Conservation (phyloP, 495 filamentous ascomycete species). For the Lophiotrema nucula region DNA sequence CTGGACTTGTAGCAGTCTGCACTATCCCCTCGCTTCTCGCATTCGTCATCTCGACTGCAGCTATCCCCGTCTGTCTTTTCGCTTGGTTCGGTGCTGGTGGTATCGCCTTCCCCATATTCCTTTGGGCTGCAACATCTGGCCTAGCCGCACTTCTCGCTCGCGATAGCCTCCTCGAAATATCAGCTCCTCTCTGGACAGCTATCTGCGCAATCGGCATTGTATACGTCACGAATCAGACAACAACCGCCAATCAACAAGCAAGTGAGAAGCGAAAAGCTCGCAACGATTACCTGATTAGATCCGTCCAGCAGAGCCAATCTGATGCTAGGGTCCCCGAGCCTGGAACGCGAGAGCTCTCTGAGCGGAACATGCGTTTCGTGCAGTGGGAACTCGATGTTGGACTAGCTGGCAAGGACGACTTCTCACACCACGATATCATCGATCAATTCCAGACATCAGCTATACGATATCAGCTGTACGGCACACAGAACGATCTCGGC, state of each 20-base stretch:
- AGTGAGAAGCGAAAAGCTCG: conserved; percentile 1
- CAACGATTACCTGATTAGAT: conserved; percentile 10
- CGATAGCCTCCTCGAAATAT: too few species aligned
- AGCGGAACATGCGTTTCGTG: conserved; percentile 7
- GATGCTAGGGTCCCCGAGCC: background rate
- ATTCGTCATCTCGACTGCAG: too few species aligned
- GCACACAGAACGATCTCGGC: conserved; percentile 10
- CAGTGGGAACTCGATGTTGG: conserved; percentile 14
- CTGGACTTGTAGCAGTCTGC: too few species aligned
- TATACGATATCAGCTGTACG: conserved; percentile 23
- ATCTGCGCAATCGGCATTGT: too few species aligned
- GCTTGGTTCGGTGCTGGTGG: too few species aligned
- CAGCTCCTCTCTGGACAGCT: too few species aligned
- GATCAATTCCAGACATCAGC: conserved; percentile 29
- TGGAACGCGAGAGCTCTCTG: conserved; percentile 13
- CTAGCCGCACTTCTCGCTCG: too few species aligned
- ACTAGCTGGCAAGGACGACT: conserved; percentile 16
- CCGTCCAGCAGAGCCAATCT: conserved; percentile 2
- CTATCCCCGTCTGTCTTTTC: too few species aligned
- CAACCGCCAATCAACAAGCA: conserved; percentile 2
- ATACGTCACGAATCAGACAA: too few species aligned
- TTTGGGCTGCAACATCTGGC: too few species aligned
- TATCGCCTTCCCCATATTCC: too few species aligned
- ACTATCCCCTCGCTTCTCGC: too few species aligned
- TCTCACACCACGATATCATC: conserved; percentile 16